Evolutionary conservation across 2,329 filamentous ascomycete species (phyloP).

Genomic region (Mycosphaerella sp.): DNA sequence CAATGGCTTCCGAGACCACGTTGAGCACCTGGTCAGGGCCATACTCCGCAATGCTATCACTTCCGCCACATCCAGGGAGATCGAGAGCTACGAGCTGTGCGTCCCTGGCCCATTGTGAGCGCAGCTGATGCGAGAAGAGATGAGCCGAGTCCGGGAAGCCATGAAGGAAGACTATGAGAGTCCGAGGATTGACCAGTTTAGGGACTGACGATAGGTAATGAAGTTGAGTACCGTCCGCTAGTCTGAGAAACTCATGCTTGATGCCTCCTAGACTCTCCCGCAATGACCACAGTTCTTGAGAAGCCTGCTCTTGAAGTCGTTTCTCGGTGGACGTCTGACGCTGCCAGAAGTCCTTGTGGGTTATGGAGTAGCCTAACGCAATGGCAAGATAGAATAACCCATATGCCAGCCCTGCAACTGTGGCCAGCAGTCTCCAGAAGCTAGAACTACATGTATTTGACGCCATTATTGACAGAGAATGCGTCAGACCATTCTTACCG

Average conservation of each 20-base stretch:
- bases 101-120: conserved; percentile 35
- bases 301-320: conserved; percentile 36
- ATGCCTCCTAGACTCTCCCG: conserved; percentile 42
- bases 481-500: too few relatives aligned
- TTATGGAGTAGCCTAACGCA: conserved; percentile 14
- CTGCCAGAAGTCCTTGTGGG: conserved; percentile 17
- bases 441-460: too few relatives aligned
- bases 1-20: conserved; percentile 48
- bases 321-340: background rate
- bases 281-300: conserved; percentile 50
- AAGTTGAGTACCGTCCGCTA: conserved; percentile 46
- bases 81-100: conserved; percentile 51
- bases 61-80: conserved; percentile 55
- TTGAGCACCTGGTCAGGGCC: conserved; percentile 49
- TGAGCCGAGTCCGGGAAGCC: conserved; percentile 54
- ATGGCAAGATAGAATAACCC: conserved; percentile 13
- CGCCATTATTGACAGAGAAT: too few relatives aligned
- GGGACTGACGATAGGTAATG: conserved; percentile 44
- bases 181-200: background rate
- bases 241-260: conserved; percentile 47
- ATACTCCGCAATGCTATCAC: conserved; percentile 47
- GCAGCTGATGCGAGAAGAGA: conserved; percentile 48
- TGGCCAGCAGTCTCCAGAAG: conserved; percentile 8
- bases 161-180: conserved; percentile 20
- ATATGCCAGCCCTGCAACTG: conserved; percentile 13